A percentile compares a stretch with the other conserved stretches of the same genome.
Evolutionary conservation across 106 monocot genomes (phyloP).

Genomic region (Allium sativum): DNA sequence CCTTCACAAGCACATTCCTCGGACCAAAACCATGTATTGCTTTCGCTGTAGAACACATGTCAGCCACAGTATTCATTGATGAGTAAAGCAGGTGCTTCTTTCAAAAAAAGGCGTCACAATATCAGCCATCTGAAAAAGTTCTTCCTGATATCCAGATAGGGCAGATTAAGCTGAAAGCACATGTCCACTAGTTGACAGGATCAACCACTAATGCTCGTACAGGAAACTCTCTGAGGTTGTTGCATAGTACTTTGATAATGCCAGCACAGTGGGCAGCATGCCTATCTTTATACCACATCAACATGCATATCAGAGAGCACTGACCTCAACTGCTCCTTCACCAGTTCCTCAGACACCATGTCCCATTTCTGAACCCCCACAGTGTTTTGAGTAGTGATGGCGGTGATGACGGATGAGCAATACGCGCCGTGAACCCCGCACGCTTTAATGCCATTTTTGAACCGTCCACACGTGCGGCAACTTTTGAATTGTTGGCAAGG

Average conservation of each 20-base stretch:
- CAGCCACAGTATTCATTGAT: slow-evolving; percentile 42
- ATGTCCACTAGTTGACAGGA: slow-evolving; percentile 97
- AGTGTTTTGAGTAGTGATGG: slow-evolving; percentile 98
- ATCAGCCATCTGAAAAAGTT: slow-evolving; percentile 87
- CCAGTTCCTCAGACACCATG: slow-evolving; percentile 53
- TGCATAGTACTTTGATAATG: slow-evolving; percentile 60
- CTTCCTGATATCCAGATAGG: slow-evolving; percentile 45
- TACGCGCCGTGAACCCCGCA: slow-evolving; percentile 74
- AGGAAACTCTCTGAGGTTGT: slow-evolving; percentile 64
- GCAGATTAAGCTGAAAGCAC: slow-evolving; percentile 65
- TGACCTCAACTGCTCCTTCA: slow-evolving; percentile 70
- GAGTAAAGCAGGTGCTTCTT: slow-evolving; percentile 91
- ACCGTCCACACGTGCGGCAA: slow-evolving; percentile 83
- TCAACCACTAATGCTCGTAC: slow-evolving; percentile 92
- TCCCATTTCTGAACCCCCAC: slow-evolving; percentile 79
- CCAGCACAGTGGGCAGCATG: slow-evolving; percentile 80
- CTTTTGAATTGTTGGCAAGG: neutral
- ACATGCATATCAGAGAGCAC: slow-evolving; percentile 96
- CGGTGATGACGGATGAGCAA: slow-evolving; percentile 93
- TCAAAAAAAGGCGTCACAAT: slow-evolving; percentile 96
- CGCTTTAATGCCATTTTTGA: slow-evolving; percentile 94
- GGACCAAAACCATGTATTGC: slow-evolving; percentile 82
- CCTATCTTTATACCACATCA: slow-evolving; percentile 97
- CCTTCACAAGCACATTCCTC: slow-evolving; percentile 93
- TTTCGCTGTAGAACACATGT: slow-evolving; percentile 83